Percentiles rank a stretch among this genome's conserved stretches.
Evolutionary conservation across 495 filamentous ascomycete species (phyloP).

Genomic region (Parathielavia hyrcaniae): DNA sequence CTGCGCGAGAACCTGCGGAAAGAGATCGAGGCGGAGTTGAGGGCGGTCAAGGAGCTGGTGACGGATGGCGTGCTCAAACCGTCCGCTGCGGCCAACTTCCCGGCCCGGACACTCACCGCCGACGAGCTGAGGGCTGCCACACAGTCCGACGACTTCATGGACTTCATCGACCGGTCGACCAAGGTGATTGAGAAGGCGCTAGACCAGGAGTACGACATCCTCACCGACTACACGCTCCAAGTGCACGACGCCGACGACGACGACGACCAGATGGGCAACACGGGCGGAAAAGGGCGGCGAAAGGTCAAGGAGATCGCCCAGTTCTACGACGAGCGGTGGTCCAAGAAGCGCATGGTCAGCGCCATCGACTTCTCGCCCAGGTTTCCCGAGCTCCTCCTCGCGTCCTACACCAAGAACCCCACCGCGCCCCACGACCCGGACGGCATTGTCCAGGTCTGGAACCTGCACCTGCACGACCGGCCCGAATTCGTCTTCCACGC

Average conservation of each 20-base stretch:
- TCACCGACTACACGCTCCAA: conserved; percentile 86
- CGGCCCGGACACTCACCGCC: conserved; percentile 68
- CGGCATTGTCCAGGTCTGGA: conserved; percentile 95
- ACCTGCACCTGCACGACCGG: conserved; percentile 83
- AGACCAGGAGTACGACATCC: conserved; percentile 86
- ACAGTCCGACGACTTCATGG: conserved; percentile 86
- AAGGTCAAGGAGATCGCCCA: conserved; percentile 81
- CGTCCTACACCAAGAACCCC: conserved; percentile 93
- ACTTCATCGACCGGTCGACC: conserved; percentile 90
- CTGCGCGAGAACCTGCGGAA: conserved; percentile 73
- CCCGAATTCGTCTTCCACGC: conserved; percentile 96
- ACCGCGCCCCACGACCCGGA: conserved; percentile 92
- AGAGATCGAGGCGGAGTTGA: conserved; percentile 90
- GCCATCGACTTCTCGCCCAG: conserved; percentile 89
- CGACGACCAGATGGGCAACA: conserved; percentile 69
- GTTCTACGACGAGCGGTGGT: conserved; percentile 94
- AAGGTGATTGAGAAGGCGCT: conserved; percentile 96
- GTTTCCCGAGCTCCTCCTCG: conserved; percentile 87
- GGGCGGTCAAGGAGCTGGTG: conserved; percentile 54
- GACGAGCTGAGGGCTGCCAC: conserved; percentile 89
- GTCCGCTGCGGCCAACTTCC: conserved; percentile 54
- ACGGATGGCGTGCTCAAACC: conserved; percentile 47
- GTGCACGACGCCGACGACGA: conserved; percentile 68
- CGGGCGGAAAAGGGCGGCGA: conserved; percentile 66
- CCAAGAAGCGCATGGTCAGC: conserved; percentile 93